Conservation (phyloP, 2,329 filamentous ascomycete species). For the Sporothrix variecibatus region DNA sequence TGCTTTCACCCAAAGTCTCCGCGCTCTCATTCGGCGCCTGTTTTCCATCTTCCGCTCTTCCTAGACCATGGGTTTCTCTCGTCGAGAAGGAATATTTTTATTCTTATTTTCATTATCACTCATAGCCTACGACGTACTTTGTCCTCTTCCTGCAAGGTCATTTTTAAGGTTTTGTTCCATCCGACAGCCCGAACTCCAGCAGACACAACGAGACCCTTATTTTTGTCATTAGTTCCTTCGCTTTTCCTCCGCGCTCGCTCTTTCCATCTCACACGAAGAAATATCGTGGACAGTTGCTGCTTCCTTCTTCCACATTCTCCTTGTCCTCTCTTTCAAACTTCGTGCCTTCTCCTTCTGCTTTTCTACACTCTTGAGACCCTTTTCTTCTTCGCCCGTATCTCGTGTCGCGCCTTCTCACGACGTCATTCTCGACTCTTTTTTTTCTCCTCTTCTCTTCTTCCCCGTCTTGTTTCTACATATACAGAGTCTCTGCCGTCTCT, state of each 20-base stretch:
- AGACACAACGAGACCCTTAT: not conserved
- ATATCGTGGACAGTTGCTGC: not conserved
- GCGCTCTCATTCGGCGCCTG: not conserved
- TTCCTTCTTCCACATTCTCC: not conserved
- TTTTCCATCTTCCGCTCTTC: not conserved
- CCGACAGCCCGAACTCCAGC: not conserved
- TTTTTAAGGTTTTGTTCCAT: constrained; percentile 9
- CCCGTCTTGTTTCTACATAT: not conserved
- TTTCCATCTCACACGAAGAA: not conserved
- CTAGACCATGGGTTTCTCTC: not conserved
- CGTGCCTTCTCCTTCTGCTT: not conserved
- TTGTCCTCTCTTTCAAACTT: not conserved
- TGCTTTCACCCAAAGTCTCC: not conserved
- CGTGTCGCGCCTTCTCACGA: constrained; percentile 8
- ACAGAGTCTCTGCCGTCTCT: not conserved
- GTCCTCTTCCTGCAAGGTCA: not conserved
- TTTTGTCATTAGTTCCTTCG: constrained; percentile 12
- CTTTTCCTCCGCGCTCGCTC: constrained; percentile 3
- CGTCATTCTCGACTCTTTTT: not conserved
- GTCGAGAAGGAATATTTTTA: not conserved
- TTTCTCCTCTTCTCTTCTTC: not conserved
- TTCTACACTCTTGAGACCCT: not conserved
- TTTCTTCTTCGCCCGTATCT: not conserved
- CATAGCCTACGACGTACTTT: not conserved
- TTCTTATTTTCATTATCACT: not conserved